Evolutionary conservation across 176 grass and related monocot species (phyloP), one percentile per base, ranked within the genome.

Genomic region (Triticum aestivum): DNA sequence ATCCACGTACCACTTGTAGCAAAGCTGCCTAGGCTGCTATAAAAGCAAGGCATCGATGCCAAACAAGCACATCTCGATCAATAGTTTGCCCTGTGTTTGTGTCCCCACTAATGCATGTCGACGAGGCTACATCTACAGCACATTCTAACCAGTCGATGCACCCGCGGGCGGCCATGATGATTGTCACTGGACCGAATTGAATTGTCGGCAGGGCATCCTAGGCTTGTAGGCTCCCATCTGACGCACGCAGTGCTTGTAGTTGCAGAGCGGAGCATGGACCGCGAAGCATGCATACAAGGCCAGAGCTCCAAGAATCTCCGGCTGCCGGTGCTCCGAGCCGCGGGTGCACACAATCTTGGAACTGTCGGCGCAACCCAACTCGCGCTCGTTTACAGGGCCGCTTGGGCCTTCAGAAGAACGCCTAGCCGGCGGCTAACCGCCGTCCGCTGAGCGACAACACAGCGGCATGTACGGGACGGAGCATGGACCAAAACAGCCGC

Each of bases 31-130:
- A 37, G 56, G 33, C 69, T 37, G 13, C 59, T 14, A 54, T 14
- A 54, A 49, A 49, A 86, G 74, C 62, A 69, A n/a, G 14, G 33
- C 68, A 78, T 69, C 71, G 47, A 79, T 58, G 6, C 47, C 47
- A 39, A 42, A 32, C 49, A 44, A 49, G 17, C 33, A 44, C 24
- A 54, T 58, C 51, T 69, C 0, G 8, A 42, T 3, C 49, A 45
- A 59, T 59, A 59, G 30, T 58, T 45, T 1, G 41, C 73, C 26
- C 34, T 32, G 64, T 7, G 20, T 14, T 15, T 68, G 3, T 33
- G 64, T 61, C 74, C 47, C 63, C 74, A 79, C 47, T 54, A 67
- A 77, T 47, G 20, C 83, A 77, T 75, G 71, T 75, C 82, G 70
- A 75, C 21, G 37, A 45, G 2, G 67, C 34, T 37, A n/a, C 41